Conservation (phyloP, 768 basidiomycete genomes). For the Amanita fuliginea region DNA sequence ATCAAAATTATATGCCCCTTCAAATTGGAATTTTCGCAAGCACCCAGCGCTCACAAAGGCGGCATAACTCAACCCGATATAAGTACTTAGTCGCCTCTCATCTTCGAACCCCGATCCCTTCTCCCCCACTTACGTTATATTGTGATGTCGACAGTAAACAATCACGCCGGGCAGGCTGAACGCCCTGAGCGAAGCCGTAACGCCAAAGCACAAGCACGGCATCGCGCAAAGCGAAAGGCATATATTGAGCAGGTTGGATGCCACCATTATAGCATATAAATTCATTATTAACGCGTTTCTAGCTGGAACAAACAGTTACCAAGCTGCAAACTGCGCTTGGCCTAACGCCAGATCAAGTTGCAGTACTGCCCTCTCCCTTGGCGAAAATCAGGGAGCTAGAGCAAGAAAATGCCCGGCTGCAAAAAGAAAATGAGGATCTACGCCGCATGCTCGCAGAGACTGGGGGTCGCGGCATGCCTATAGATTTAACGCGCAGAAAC, state of each 20-base stretch:
- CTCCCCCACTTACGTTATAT: constrained; percentile 37
- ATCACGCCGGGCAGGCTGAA: constrained; percentile 45
- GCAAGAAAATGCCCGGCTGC: constrained; percentile 63
- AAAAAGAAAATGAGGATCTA: constrained; percentile 65
- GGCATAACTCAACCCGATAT: constrained; percentile 24
- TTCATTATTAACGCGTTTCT: constrained; percentile 4
- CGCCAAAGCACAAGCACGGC: constrained; percentile 80
- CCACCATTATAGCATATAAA: neutral
- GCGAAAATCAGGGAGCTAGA: constrained; percentile 75
- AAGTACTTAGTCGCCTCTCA: constrained; percentile 23
- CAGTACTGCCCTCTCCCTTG: constrained; percentile 60
- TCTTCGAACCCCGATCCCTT: constrained; percentile 42
- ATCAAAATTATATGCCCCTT: constrained; percentile 22
- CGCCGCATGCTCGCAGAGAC: constrained; percentile 52
- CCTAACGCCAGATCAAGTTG: constrained; percentile 64
- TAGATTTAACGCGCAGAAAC: constrained; percentile 36
- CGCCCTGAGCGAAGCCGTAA: constrained; percentile 80
- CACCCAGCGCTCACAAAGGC: constrained; percentile 18
- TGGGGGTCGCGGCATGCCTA: constrained; percentile 21
- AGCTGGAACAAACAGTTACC: constrained; percentile 82
- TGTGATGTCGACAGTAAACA: constrained; percentile 50
- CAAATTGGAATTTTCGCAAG: constrained; percentile 19
- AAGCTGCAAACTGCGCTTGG: constrained; percentile 71
- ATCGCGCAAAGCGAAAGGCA: constrained; percentile 86
- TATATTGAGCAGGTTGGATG: constrained; percentile 75